Evolutionary conservation across 2,329 filamentous ascomycete genomes (phyloP).

Genomic region (Aspergillus oerlinghausenensis): DNA sequence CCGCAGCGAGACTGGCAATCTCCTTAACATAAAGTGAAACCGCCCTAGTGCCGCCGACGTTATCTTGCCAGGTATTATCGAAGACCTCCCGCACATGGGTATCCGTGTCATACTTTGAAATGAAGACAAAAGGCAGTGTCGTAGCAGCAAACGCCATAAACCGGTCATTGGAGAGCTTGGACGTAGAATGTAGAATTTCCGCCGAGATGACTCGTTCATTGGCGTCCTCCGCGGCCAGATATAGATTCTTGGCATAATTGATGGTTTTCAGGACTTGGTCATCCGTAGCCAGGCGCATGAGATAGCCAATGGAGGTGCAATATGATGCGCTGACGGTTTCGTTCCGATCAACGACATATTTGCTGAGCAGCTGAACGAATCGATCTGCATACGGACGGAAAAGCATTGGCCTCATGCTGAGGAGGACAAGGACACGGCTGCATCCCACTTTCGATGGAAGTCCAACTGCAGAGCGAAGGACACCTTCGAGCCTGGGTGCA

Average conservation of each 20-base stretch:
- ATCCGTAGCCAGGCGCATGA: slow-evolving; percentile 63
- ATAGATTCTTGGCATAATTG: slow-evolving; percentile 60
- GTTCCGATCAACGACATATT: slow-evolving; percentile 82
- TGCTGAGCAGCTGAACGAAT: slow-evolving; percentile 74
- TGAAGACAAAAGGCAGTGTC: slow-evolving; percentile 80
- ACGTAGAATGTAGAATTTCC: slow-evolving; percentile 76
- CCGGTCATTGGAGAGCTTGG: slow-evolving; percentile 82
- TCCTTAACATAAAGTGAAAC: slow-evolving; percentile 81
- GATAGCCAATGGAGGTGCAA: slow-evolving; percentile 78
- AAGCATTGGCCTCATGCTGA: slow-evolving; percentile 71
- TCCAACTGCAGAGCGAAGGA: slow-evolving; percentile 81
- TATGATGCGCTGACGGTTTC: slow-evolving; percentile 90
- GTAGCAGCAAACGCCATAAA: slow-evolving; percentile 72
- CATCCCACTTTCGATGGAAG: slow-evolving; percentile 93
- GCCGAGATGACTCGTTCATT: slow-evolving; percentile 68
- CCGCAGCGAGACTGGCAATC: slow-evolving; percentile 65
- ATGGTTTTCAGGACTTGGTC: slow-evolving; percentile 54
- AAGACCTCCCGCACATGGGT: slow-evolving; percentile 77
- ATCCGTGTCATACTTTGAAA: slow-evolving; percentile 80
- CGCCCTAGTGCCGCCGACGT: slow-evolving; percentile 77
- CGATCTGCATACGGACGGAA: slow-evolving; percentile 70
- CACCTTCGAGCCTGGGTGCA: slow-evolving; percentile 66
- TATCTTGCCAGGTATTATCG: slow-evolving; percentile 80
- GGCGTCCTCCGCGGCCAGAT: slow-evolving; percentile 78
- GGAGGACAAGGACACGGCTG: slow-evolving; percentile 74